A percentile compares a stretch with the other conserved stretches of the same genome.
These are phyloP conservation scores for Angomonas desouzai DNA, from an alignment of 208 protist genomes.

Conservation along the genomic window DNA sequence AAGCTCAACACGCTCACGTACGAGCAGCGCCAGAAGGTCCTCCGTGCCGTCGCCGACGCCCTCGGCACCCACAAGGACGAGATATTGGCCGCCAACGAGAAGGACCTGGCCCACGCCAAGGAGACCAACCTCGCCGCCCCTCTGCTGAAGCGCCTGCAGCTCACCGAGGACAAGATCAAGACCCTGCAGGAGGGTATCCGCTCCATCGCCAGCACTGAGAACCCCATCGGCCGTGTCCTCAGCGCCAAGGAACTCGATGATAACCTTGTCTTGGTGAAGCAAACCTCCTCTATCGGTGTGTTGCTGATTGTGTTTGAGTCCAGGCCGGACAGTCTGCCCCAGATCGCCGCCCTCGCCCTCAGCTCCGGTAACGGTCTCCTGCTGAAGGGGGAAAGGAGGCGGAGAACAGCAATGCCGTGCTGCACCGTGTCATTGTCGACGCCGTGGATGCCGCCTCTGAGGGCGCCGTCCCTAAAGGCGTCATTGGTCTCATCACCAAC, in stretches of 20 bases:
- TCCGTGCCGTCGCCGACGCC: slow-evolving; percentile 52
- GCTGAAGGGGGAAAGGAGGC: slow-evolving; percentile 89
- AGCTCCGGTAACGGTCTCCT: slow-evolving; percentile 83
- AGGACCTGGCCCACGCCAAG: slow-evolving; percentile 48
- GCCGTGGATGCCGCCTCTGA: slow-evolving; percentile 36
- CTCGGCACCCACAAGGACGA: slow-evolving; percentile 29
- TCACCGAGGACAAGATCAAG: slow-evolving; percentile 55
- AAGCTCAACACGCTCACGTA: slow-evolving; percentile 32
- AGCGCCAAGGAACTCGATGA: slow-evolving; percentile 51
- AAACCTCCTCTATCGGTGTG: slow-evolving; percentile 86
- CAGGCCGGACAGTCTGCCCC: slow-evolving; percentile 79
- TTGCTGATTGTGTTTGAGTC: slow-evolving; percentile 94
- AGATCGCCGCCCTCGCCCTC: slow-evolving; percentile 84
- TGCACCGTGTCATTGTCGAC: slow-evolving; percentile 49
- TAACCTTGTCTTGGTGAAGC: slow-evolving; percentile 72
- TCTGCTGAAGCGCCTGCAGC: slow-evolving; percentile 55
- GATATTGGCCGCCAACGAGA: slow-evolving; percentile 69
- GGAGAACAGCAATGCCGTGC: slow-evolving; percentile 40
- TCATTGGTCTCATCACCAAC: slow-evolving; percentile 52
- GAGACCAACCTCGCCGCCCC: slow-evolving; percentile 29
- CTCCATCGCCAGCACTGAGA: slow-evolving; percentile 32
- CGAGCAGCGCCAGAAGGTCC: slow-evolving; percentile 32
- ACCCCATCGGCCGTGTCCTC: slow-evolving; percentile 57
- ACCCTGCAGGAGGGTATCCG: slow-evolving; percentile 47
- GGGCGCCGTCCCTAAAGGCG: slow-evolving; percentile 26